Base-by-base conservation (phyloP, 768 basidiomycete species). In the Artomyces pyxidatus region DNA sequence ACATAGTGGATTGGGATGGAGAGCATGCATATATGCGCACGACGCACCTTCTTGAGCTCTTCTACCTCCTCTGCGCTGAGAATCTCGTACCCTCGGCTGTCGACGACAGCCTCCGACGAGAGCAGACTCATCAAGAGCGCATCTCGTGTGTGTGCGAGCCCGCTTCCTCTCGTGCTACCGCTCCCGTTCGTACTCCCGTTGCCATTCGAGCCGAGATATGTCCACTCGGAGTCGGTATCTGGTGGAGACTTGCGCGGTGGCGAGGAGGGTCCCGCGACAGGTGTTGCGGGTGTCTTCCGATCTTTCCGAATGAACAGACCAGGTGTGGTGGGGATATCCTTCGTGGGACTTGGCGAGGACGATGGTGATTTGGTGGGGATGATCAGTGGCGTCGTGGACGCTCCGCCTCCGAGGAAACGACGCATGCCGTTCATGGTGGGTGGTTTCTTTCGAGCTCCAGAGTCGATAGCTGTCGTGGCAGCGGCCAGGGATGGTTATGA, bases 81-180 rank as follows among this genome's bases (percentile, higher is more conserved):
- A 19, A 96, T 83, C 46, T 84, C 80, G 61, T 79, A 88, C 39
- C 80, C 80, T 26, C 86, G 81, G 59, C 88, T 88, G 59, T 97
- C 92, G n/a, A 97, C 83, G 37, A 89, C 80, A 4, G 95, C 95
- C 66, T 97, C 92, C 47, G 92, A 92, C 37, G 93, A 88, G 55
- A 98, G 70, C 35, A 99, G 75, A 62, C 87, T 88, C 62, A 96
- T 76, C 54, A 97, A 74, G 40, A 98, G 76, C 53, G 93, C 88
- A 58, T 96, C 92, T 39, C 83, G 75, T 14, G 78, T 78, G 53
- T 79, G 82, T 47, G 76, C n/a, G 61, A 57, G 7, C 48, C 50
- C 32, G 47, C 29, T 26, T 54, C 21, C 44, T n/a, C 30, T 42
- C 40, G 19, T 26, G 11, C 46, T 7, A 12, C 25, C 35, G 29